Percentiles rank a stretch among this genome's conserved stretches.
Conservation (phyloP, 208 protist genomes). For the Leptomonas pyrrhocoris region DNA sequence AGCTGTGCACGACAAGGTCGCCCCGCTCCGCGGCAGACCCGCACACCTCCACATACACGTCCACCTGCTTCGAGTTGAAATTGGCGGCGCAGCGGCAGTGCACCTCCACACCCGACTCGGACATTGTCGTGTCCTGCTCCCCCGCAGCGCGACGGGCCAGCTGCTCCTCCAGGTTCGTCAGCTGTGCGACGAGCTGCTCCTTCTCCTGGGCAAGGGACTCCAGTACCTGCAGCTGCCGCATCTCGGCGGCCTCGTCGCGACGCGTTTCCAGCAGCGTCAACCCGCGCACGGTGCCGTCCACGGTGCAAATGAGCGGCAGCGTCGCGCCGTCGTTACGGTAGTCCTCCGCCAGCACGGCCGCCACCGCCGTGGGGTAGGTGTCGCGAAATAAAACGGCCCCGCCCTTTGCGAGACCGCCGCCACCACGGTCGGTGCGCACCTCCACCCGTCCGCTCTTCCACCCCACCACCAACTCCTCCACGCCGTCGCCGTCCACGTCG, state of each 20-base stretch:
- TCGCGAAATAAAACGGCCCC: conserved; percentile 88
- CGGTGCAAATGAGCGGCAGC: conserved; percentile 84
- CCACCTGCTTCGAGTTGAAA: conserved; percentile 14
- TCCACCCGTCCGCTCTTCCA: conserved; percentile 89
- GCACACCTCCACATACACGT: conserved; percentile 35
- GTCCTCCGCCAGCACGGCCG: conserved; percentile 86
- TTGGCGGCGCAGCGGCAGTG: conserved; percentile 27
- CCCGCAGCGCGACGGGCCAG: conserved; percentile 31
- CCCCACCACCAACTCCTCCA: conserved; percentile 91
- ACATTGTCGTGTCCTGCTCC: conserved; percentile 66
- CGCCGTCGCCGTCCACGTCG: conserved; percentile 93
- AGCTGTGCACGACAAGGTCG: conserved; percentile 73
- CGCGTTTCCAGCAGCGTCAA: conserved; percentile 61
- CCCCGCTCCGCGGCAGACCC: conserved; percentile 23
- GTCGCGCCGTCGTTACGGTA: conserved; percentile 87
- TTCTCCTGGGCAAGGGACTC: conserved; percentile 77
- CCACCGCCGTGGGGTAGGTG: conserved; percentile 63
- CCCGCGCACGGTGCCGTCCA: conserved; percentile 88
- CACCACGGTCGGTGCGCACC: conserved; percentile 67
- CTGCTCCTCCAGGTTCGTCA: conserved; percentile 76
- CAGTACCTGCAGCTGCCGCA: conserved; percentile 57
- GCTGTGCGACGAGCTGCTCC: conserved; percentile 76
- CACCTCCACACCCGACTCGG: conserved; percentile 58
- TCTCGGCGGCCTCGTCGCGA: conserved; percentile 53
- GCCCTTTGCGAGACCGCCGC: conserved; percentile 42